Evolutionary conservation across 306 rosid species (phyloP), one percentile per base, ranked within the genome.

Genomic region (Trifolium pratense): DNA sequence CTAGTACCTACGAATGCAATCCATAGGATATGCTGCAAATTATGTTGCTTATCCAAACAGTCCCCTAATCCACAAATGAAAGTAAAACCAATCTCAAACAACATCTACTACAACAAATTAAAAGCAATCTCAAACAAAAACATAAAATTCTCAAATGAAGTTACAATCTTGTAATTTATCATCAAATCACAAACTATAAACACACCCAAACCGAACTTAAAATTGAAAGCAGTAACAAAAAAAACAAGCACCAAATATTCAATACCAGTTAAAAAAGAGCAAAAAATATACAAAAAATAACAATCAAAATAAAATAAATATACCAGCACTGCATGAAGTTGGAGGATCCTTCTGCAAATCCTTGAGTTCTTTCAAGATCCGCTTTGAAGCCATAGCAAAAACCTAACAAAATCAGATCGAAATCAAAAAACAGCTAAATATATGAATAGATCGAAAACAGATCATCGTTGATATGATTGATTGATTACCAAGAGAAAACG

Each of bases 321-420:
- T 81, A 91, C 97, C 97, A 29, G 97, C 97, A 56, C 95, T 91
- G 82, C 95, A 89, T 34, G 95, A 91, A 14, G 97, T 87, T 37
- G 95, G 97, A 75, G 97, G 95, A 80, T 91, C 97, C 86, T 91
- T 91, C 86, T 89, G 95, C 82, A 91, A 75, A 87, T 91, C 97
- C 86, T 91, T 91, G 72, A 91, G 89, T 16, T 91, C 97, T 86
- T 91, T 91, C 88, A 86, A 76, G 88, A 91, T 89, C 90, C 97
- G 88, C 85, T 91, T 91, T 15, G 97, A 91, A 26, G 92, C 95
- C 97, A 91, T 91, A 52, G 64, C 56, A 37, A 37, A 68, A 83
- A 86, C 79, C 89, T 82, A 55, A 40, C 11, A 29, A 29, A 29
- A 3, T 11, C 13, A 56, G 9, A 75, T 66, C 49, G 59, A 76